A percentile compares a stretch with the other conserved stretches of the same genome.
phyloP scores from a whole-genome alignment of 2,329 filamentous ascomycete species.

The Akanthomyces uredinophilus region DNA sequence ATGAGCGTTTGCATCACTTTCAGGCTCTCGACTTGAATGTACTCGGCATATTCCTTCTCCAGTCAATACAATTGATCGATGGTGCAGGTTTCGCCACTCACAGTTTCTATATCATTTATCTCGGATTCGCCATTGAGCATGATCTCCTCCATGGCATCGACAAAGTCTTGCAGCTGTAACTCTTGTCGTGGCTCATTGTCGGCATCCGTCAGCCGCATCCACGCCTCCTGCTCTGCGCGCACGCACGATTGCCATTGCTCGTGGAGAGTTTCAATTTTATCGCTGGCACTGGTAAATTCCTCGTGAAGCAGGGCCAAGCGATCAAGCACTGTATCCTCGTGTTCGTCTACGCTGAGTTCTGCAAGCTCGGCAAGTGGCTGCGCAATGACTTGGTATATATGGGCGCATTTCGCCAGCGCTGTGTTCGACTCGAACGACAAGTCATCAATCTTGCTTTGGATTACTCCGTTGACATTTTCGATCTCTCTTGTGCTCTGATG shows the following conservation, averaged over 20 bases:
- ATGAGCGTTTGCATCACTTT: slow-evolving; percentile 15
- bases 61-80: not conserved
- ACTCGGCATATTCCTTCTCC: slow-evolving; percentile 24
- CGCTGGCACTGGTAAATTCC: slow-evolving; percentile 16
- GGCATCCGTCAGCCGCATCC: slow-evolving; percentile 1
- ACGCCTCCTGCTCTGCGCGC: slow-evolving; percentile 3
- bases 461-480: not conserved
- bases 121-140: slow-evolving; percentile 20
- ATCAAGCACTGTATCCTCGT: slow-evolving; percentile 20
- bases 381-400: not conserved
- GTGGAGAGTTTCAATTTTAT: not conserved
- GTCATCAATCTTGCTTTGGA: not conserved
- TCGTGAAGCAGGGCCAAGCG: slow-evolving; percentile 23
- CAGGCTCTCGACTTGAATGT: slow-evolving; percentile 23
- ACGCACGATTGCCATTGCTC: slow-evolving; percentile 7
- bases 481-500: not conserved
- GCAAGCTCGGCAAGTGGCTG: not conserved
- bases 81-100: slow-evolving; percentile 6
- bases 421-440: not conserved
- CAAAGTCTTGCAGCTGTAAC: not conserved
- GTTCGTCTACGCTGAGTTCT: not conserved
- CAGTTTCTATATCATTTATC: slow-evolving; percentile 26
- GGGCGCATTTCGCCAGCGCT: not conserved
- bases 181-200: not conserved
- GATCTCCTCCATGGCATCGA: not conserved